phyloP scores from a whole-genome alignment of 1,284 basidiomycete species.

The Cutaneotrichosporon dermatis region DNA sequence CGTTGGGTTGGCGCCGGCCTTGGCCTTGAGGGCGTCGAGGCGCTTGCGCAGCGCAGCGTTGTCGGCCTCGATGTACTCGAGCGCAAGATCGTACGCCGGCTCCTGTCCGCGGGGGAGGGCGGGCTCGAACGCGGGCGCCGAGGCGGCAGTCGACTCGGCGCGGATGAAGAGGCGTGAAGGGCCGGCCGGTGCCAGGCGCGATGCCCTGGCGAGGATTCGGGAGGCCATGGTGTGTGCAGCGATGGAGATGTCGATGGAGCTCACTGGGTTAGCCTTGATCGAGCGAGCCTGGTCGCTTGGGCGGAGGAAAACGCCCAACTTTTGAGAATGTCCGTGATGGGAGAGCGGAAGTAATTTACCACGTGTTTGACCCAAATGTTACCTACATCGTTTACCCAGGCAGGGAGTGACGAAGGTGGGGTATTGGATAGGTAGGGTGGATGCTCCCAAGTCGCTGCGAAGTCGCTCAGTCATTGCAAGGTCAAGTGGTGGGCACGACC shows the following conservation, averaged over 20 bases:
- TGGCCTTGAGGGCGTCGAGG: conserved; percentile 4
- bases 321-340: background rate
- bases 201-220: conserved; percentile 15
- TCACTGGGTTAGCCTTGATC: too few relatives aligned
- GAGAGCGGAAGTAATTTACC: background rate
- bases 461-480: background rate
- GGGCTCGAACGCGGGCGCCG: conserved; percentile 30
- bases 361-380: background rate
- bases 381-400: background rate
- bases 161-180: conserved; percentile 18
- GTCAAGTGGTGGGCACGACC: background rate
- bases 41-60: conserved; percentile 1
- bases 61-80: conserved; percentile 31
- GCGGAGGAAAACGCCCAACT: conserved; percentile 8
- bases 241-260: background rate
- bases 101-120: conserved; percentile 37
- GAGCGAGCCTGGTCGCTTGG: background rate
- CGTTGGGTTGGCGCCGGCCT: conserved; percentile 10
- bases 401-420: too few relatives aligned
- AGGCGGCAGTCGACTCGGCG: conserved; percentile 16
- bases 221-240: conserved; percentile 12
- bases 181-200: conserved; percentile 13
- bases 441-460: background rate
- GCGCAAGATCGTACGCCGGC: conserved; percentile 45
- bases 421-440: too few relatives aligned